Percentiles rank a stretch among this genome's conserved stretches.
Conservation (phyloP, 2,329 filamentous ascomycete species). For the Aspergillus candidus region DNA sequence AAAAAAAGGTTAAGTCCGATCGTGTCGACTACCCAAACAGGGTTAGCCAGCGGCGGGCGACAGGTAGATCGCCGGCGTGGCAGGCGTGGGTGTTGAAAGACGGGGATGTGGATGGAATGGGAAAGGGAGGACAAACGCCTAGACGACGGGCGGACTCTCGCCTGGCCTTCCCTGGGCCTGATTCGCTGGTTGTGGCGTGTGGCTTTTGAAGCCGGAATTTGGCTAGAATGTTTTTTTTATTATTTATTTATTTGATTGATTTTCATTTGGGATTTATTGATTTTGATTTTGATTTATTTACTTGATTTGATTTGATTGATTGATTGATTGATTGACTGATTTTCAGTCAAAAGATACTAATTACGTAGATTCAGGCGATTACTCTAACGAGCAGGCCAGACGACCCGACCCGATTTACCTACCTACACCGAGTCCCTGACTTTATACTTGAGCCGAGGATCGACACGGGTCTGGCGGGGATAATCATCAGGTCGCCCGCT, state of each 20-base stretch:
- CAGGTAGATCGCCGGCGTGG: constrained; percentile 16
- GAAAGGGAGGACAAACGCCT: no score
- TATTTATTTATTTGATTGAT: not conserved
- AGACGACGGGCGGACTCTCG: no score
- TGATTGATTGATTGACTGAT: not conserved
- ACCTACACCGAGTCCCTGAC: not conserved
- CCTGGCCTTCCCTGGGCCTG: no score
- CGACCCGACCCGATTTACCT: constrained; percentile 8
- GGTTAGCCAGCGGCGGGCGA: constrained; percentile 4
- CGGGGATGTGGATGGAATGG: not conserved
- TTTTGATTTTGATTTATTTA: no score
- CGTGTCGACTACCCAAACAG: constrained; percentile 10
- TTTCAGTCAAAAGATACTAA: not conserved
- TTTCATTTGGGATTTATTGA: no score
- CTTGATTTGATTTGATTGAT: no score
- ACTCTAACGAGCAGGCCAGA: constrained; percentile 11
- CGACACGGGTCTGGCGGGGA: no score
- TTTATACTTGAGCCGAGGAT: not conserved
- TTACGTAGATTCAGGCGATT: not conserved
- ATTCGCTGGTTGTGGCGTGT: no score
- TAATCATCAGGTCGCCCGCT: no score
- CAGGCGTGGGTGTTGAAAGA: constrained; percentile 8
- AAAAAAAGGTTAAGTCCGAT: constrained; percentile 1
- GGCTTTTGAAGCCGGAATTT: not conserved
- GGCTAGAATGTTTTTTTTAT: constrained; percentile 3